Conservation (phyloP, 2,329 filamentous ascomycete species). For the Metarhizium rileyi region DNA sequence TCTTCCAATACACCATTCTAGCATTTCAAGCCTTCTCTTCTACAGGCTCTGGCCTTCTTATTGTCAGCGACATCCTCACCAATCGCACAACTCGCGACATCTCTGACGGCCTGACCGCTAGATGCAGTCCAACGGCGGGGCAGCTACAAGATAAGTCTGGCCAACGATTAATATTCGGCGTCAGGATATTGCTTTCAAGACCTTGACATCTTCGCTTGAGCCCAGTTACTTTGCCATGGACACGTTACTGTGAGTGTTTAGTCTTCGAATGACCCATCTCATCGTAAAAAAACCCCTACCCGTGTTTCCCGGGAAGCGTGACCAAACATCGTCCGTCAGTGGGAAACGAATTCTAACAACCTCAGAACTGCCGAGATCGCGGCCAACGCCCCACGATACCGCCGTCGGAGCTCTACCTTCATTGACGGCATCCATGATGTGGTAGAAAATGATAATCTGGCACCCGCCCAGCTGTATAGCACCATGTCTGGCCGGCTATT, state of each 20-base stretch:
- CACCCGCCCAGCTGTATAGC: constrained; percentile 93
- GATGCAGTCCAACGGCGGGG: neutral
- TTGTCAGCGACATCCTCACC: neutral
- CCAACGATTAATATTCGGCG: neutral
- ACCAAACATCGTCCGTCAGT: too few species aligned
- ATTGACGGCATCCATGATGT: constrained; percentile 96
- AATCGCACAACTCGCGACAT: neutral
- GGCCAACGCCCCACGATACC: constrained; percentile 80
- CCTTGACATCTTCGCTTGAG: neutral
- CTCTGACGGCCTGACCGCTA: neutral
- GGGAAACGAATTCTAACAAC: neutral
- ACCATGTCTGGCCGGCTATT: constrained; percentile 96
- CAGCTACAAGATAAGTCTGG: neutral
- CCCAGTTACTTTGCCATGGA: constrained; percentile 36
- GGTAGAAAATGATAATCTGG: constrained; percentile 69
- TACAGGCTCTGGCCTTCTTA: neutral
- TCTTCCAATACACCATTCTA: neutral
- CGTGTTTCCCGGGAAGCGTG: too few species aligned
- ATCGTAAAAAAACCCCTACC: neutral
- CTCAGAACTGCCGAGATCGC: constrained; percentile 80
- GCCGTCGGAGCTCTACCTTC: constrained; percentile 88
- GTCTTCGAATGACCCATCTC: neutral
- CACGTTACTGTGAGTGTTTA: constrained; percentile 48
- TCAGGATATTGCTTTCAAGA: neutral
- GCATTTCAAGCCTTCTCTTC: neutral